These are phyloP conservation scores for Russula sp. DNA, from an alignment of 768 basidiomycete species.

Conservation along the genomic window DNA sequence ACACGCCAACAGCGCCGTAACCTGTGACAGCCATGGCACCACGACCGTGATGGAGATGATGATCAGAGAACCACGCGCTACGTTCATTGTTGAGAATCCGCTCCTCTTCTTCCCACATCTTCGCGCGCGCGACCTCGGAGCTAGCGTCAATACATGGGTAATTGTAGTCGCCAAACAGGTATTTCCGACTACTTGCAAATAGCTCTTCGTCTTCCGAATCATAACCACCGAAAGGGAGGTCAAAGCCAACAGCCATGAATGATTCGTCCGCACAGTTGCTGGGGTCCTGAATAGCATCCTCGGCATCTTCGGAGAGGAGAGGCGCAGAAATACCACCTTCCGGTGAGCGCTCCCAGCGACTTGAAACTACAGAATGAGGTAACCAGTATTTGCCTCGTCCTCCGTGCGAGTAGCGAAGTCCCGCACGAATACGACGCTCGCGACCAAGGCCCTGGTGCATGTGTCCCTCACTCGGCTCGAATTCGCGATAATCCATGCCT, in stretches of 20 bases:
- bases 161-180: slow-evolving; percentile 87
- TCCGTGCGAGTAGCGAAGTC: slow-evolving; percentile 87
- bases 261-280: slow-evolving; percentile 58
- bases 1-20: slow-evolving; percentile 52
- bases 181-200: slow-evolving; percentile 70
- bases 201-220: slow-evolving; percentile 71
- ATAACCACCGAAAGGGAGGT: slow-evolving; percentile 65
- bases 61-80: slow-evolving; percentile 65
- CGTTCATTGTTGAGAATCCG: slow-evolving; percentile 73
- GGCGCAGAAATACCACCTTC: slow-evolving; percentile 69
- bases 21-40: slow-evolving; percentile 40
- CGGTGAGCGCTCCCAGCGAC: slow-evolving; percentile 42
- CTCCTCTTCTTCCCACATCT: slow-evolving; percentile 85
- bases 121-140: slow-evolving; percentile 60
- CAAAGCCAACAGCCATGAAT: slow-evolving; percentile 46
- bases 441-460: slow-evolving; percentile 89
- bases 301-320: slow-evolving; percentile 60
- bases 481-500: slow-evolving; percentile 94
- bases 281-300: slow-evolving; percentile 61
- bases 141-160: slow-evolving; percentile 90
- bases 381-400: slow-evolving; percentile 96
- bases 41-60: slow-evolving; percentile 51
- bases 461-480: slow-evolving; percentile 91
- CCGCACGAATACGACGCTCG: slow-evolving; percentile 84
- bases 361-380: slow-evolving; percentile 55